Percentiles rank a stretch among this genome's conserved stretches.
Conservation (phyloP, 768 basidiomycete species). For the Leccinum aurantiacum region DNA sequence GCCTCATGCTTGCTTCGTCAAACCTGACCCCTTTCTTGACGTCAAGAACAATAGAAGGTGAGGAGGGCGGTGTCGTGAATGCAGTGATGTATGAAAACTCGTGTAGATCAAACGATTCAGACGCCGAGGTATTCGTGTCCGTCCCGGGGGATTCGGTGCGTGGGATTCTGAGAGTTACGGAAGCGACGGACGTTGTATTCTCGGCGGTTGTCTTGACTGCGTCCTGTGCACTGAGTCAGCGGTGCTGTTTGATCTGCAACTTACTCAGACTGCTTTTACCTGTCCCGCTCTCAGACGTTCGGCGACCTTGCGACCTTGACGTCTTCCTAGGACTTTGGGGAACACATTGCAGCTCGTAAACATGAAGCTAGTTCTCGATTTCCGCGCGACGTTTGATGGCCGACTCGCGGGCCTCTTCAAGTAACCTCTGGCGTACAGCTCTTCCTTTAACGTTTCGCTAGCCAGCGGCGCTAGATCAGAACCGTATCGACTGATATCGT, state of each 20-base stretch:
- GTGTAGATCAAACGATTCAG: constrained; percentile 26
- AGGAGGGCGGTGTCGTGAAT: constrained; percentile 32
- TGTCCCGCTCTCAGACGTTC: constrained; percentile 13
- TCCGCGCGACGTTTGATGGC: constrained; percentile 6
- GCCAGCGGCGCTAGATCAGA: constrained; percentile 26
- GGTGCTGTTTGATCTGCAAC: not conserved
- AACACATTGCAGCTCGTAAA: constrained; percentile 6
- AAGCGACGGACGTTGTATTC: constrained; percentile 11
- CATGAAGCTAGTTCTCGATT: constrained; percentile 1
- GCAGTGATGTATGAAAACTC: constrained; percentile 34
- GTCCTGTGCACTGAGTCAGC: constrained; percentile 12
- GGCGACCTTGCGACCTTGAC: constrained; percentile 20
- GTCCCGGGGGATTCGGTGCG: constrained; percentile 14
- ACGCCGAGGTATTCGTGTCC: constrained; percentile 12
- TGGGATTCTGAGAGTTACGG: constrained; percentile 9
- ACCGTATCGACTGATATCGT: constrained; percentile 6
- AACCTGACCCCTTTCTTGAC: constrained; percentile 11
- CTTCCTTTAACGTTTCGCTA: constrained; percentile 29
- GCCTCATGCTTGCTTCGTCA: constrained; percentile 13
- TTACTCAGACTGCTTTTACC: constrained; percentile 10
- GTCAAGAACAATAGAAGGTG: constrained; percentile 19
- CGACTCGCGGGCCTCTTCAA: constrained; percentile 19
- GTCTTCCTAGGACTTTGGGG: constrained; percentile 20
- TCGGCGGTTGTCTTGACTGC: not conserved
- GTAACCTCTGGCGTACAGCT: constrained; percentile 30